Evolutionary conservation across 805 yeast genomes (phyloP), one percentile per base, ranked within the genome.

Genomic region (Ogataea salicorniae): DNA sequence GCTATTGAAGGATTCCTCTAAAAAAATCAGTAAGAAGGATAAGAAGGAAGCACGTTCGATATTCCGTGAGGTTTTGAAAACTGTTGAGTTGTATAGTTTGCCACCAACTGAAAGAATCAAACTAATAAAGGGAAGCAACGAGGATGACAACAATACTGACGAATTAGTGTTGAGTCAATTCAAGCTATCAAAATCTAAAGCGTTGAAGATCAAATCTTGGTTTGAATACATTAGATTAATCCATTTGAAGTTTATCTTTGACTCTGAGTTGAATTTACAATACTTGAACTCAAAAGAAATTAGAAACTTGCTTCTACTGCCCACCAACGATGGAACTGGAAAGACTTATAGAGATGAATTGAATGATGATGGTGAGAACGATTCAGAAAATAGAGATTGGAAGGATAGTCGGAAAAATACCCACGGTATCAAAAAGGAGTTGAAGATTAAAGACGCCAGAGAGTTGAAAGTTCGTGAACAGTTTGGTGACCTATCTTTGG

Each of bases 11-110:
- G 73, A 77, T 20, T 77, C 85, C 0, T 69, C 82, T 5, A 81
- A 81, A 48, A 77, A 73, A 45, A 59, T 81, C 3, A 76, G 83
- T 26, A 84, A 84, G 54, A 80, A 77, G 57, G 87, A 81, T 51
- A 83, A 80, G 60, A 76, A 75, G 49, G 80, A 76, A 36, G 70
- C 79, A 23, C 78, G 79, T 51, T 76, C 87, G 1, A 70, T 83
- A 1, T 80, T 82, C 61, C 71, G 82, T 57, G 84, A 83, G 49
- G 79, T 81, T 17, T 61, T 74, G 37, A 64, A 64, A 35, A 79
- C 84, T 0, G 66, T 82, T 11, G 70, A 69, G 43, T 58, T 59
- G 16, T 75, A 72, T 52, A 35, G 53, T 4, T 43, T 63, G 68
- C 9, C 38, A 15, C 33, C 47, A n/a, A 31, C 47, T 1, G 42